Conservation (phyloP, 768 basidiomycete species). For the Glaciozyma antarctica region DNA sequence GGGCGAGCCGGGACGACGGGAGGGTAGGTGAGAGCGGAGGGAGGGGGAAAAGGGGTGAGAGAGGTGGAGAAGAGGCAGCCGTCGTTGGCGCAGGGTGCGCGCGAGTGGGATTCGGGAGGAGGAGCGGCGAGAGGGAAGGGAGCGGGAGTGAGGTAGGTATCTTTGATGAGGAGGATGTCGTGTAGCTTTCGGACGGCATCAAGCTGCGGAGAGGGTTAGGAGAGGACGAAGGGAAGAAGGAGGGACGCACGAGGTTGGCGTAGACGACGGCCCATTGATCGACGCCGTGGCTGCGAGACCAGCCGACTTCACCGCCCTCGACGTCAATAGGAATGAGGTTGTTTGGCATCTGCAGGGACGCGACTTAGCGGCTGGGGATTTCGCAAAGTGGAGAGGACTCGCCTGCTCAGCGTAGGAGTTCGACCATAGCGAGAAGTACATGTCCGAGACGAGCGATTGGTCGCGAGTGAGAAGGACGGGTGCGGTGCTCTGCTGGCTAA, state of each 20-base stretch:
- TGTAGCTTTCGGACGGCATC: conserved; percentile 15
- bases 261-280: conserved; percentile 16
- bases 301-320: conserved; percentile 18
- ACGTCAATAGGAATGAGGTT: conserved; percentile 14
- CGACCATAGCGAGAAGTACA: conserved; percentile 28
- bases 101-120: conserved; percentile 18
- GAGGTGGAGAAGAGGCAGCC: conserved; percentile 29
- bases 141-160: conserved; percentile 11
- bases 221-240: neutral
- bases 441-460: conserved; percentile 19
- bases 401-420: conserved; percentile 29
- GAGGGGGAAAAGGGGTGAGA: conserved; percentile 20
- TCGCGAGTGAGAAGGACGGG: conserved; percentile 7
- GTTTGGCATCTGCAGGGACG: conserved; percentile 4
- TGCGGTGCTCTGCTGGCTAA: conserved; percentile 15
- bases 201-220: neutral
- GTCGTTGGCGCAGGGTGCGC: conserved; percentile 29
- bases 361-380: neutral
- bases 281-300: conserved; percentile 2
- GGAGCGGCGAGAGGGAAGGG: conserved; percentile 26
- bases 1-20: neutral
- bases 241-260: conserved; percentile 9
- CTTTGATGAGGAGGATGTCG: conserved; percentile 13
- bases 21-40: conserved; percentile 3
- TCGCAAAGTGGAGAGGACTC: neutral